Percentiles rank a stretch among this genome's conserved stretches.
Conservation (phyloP, 805 yeast species). For the Myxozyma neotropica region DNA sequence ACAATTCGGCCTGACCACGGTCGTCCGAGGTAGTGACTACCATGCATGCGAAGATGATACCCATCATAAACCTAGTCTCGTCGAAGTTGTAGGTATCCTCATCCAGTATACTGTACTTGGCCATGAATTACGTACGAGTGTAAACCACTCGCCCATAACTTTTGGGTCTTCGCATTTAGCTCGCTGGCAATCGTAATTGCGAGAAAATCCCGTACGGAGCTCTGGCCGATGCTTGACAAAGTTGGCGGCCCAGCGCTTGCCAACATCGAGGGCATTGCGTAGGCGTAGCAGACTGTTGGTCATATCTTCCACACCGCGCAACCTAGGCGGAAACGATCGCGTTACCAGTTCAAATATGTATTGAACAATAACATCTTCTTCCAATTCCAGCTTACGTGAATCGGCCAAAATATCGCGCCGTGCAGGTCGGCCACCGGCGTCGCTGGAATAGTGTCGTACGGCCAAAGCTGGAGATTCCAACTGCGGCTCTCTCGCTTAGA, state of each 20-base stretch:
- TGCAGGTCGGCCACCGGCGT: no score
- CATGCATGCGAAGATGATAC: slow-evolving; percentile 2
- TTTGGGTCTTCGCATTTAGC: slow-evolving; percentile 5
- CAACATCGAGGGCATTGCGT: background rate
- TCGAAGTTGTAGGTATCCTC: slow-evolving; percentile 7
- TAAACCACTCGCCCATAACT: no score
- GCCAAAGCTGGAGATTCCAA: no score
- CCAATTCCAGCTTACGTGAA: no score
- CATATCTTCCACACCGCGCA: background rate
- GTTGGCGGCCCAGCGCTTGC: background rate
- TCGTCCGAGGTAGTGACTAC: background rate
- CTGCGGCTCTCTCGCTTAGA: no score
- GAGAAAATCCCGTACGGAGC: background rate
- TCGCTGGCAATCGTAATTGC: background rate
- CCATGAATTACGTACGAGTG: no score
- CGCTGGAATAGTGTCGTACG: no score
- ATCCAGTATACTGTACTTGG: no score
- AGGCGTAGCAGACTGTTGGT: slow-evolving; percentile 1
- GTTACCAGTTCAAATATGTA: slow-evolving; percentile 2
- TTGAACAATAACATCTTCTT: slow-evolving; percentile 5
- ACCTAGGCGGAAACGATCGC: slow-evolving; percentile 14
- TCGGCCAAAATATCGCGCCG: no score
- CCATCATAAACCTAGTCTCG: slow-evolving; percentile 13
- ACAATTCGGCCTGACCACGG: background rate
- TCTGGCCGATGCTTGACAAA: background rate